phyloP scores from a whole-genome alignment of 306 rosid species.

The Cucurbita moschata region DNA sequence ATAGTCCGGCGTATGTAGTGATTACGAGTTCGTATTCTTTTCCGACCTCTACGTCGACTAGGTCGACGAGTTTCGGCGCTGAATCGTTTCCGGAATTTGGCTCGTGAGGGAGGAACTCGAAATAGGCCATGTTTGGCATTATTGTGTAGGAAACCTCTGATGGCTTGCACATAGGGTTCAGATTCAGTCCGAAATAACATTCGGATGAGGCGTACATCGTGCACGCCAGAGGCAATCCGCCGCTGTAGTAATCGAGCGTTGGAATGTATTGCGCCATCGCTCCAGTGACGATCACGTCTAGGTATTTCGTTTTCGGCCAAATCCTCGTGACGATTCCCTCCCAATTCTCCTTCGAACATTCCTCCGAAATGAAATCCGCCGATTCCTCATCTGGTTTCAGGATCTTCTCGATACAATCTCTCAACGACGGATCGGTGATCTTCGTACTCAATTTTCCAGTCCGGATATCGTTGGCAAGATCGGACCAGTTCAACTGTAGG shows the following conservation, averaged over 20 bases:
- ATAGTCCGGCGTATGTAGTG: slow-evolving; percentile 36
- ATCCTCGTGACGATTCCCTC: slow-evolving; percentile 35
- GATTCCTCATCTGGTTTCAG: slow-evolving; percentile 19
- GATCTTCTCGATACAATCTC: slow-evolving; percentile 1
- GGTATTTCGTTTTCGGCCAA: slow-evolving; percentile 44
- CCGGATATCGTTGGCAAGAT: slow-evolving; percentile 24
- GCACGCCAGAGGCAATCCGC: slow-evolving; percentile 36
- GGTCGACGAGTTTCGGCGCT: slow-evolving; percentile 18
- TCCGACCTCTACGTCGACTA: slow-evolving; percentile 30
- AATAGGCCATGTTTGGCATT: slow-evolving; percentile 61
- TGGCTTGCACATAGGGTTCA: slow-evolving; percentile 42
- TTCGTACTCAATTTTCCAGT: slow-evolving; percentile 19
- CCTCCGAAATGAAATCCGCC: slow-evolving; percentile 15
- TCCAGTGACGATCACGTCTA: slow-evolving; percentile 47
- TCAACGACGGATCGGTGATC: slow-evolving; percentile 23
- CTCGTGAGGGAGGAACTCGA: slow-evolving; percentile 40
- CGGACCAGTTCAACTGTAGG: slow-evolving; percentile 35
- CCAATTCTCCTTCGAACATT: slow-evolving; percentile 38
- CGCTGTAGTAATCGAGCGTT: slow-evolving; percentile 39
- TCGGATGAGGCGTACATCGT: slow-evolving; percentile 54
- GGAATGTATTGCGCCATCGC: slow-evolving; percentile 59
- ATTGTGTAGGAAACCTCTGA: slow-evolving; percentile 37
- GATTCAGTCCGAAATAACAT: slow-evolving; percentile 40
- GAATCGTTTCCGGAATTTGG: slow-evolving; percentile 9
- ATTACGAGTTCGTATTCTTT: slow-evolving; percentile 46